Percentiles rank a stretch among this genome's conserved stretches.
Evolutionary conservation across 1,284 basidiomycete genomes (phyloP).

Genomic region (Tilletiaria anomala): DNA sequence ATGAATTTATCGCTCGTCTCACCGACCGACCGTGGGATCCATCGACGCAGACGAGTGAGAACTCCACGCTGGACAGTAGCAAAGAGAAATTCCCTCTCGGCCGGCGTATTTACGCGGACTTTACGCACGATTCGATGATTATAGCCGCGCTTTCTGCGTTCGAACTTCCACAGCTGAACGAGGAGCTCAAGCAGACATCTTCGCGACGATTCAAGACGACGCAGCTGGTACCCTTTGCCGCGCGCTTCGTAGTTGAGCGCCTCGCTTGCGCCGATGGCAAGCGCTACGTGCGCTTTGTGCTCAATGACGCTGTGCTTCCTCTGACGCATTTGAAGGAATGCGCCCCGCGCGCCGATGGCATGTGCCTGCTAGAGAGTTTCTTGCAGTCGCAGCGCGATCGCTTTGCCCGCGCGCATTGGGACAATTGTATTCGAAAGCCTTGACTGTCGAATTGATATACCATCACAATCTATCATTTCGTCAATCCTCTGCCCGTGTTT

Average conservation of each 20-base stretch:
- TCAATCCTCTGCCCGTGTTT: too few relatives aligned
- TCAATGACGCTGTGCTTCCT: conserved; percentile 77
- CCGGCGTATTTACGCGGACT: conserved; percentile 30
- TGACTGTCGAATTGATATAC: too few relatives aligned
- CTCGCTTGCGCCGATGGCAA: conserved; percentile 29
- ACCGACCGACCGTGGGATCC: conserved; percentile 13
- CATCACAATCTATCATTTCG: too few relatives aligned
- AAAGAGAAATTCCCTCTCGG: conserved; percentile 25
- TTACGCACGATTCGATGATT: conserved; percentile 32
- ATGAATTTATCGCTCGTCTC: conserved; percentile 34
- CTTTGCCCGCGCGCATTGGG: too few relatives aligned
- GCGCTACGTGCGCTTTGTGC: conserved; percentile 58
- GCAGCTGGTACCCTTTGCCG: conserved; percentile 22
- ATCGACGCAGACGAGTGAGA: conserved; percentile 27
- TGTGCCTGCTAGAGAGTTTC: conserved; percentile 65
- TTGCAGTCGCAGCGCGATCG: too few relatives aligned
- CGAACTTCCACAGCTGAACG: conserved; percentile 1
- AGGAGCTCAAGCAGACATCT: conserved; percentile 13
- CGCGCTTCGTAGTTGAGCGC: conserved; percentile 19
- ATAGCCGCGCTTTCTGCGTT: conserved; percentile 26
- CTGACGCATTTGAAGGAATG: conserved; percentile 59
- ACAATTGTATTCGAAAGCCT: too few relatives aligned
- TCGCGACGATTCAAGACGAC: conserved; percentile 21
- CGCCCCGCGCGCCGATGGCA: conserved; percentile 52
- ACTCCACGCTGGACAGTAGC: conserved; percentile 23